A percentile compares a stretch with the other conserved stretches of the same genome.
These are phyloP conservation scores for Schizopora paradoxa DNA, from an alignment of 1,284 basidiomycete species.

Conservation along the genomic window DNA sequence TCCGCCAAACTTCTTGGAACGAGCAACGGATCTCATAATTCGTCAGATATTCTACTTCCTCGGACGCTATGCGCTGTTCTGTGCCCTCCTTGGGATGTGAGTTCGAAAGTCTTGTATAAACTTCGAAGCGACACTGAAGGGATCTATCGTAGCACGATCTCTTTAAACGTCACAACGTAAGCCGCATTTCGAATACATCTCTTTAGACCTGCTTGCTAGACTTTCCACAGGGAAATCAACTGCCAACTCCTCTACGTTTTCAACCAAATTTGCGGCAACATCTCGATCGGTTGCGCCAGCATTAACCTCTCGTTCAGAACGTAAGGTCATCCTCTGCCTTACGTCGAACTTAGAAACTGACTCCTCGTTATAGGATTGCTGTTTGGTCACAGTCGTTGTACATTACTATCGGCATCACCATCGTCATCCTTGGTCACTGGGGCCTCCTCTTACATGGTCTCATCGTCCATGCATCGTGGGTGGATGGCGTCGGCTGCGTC, in stretches of 20 bases:
- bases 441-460: conserved; percentile 30
- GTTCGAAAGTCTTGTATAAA: not conserved
- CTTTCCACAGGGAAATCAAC: not conserved
- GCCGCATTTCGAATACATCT: not conserved
- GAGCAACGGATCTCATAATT: not conserved
- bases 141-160: not conserved
- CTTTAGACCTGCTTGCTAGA: not conserved
- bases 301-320: conserved; percentile 32
- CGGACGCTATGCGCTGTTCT: not conserved
- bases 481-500: not conserved
- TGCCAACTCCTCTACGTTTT: not conserved
- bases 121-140: not conserved
- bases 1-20: not conserved
- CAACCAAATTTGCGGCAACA: conserved; percentile 20
- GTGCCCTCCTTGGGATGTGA: not conserved
- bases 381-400: conserved; percentile 34
- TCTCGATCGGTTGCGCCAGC: conserved; percentile 30
- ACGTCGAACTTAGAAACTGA: not conserved
- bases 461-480: not conserved
- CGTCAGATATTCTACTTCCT: not conserved
- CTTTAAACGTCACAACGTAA: not conserved
- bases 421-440: conserved; percentile 33
- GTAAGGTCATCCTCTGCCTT: conserved; percentile 18
- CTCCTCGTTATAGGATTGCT: conserved; percentile 25
- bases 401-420: conserved; percentile 23